Evolutionary conservation across 441 rosid species (phyloP).

Genomic region (Pelargonium fulgidum): DNA sequence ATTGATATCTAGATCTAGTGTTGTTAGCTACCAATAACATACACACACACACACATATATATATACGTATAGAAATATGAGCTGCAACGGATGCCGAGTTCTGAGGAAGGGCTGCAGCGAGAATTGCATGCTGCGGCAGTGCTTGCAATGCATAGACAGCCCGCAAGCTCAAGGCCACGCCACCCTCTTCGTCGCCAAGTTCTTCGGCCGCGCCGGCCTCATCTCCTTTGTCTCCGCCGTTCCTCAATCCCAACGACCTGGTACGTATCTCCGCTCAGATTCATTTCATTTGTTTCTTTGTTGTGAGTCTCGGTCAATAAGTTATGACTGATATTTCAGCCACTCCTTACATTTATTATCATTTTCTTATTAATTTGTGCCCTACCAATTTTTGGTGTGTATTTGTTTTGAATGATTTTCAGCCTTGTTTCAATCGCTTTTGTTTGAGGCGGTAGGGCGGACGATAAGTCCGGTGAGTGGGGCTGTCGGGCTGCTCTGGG

Average conservation of each 20-base stretch:
- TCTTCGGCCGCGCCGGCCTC: constrained; percentile 50
- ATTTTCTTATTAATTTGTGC: no score
- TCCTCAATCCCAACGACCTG: constrained; percentile 32
- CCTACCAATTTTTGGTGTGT: no score
- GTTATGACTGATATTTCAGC: no score
- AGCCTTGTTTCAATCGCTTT: constrained; percentile 43
- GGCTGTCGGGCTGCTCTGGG: constrained; percentile 44
- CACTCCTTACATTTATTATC: no score
- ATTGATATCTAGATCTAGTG: no score
- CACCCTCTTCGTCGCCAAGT: constrained; percentile 46
- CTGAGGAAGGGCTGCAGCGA: constrained; percentile 46
- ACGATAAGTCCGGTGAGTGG: constrained; percentile 46
- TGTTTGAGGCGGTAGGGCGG: constrained; percentile 44
- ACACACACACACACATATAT: no score
- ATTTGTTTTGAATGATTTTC: constrained; percentile 16
- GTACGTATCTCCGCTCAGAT: no score
- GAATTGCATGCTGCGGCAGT: constrained; percentile 41
- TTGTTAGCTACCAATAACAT: no score
- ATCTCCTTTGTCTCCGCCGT: constrained; percentile 42
- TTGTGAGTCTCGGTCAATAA: no score
- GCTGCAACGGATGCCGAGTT: constrained; percentile 44
- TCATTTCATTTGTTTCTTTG: no score
- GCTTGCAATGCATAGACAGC: constrained; percentile 31
- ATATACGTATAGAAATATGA: no score
- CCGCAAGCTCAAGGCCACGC: constrained; percentile 42